Percentiles rank a stretch among this genome's conserved stretches.
Evolutionary conservation across 352 stramenopile genomes (phyloP).

Genomic region (Phytophthora rubi): DNA sequence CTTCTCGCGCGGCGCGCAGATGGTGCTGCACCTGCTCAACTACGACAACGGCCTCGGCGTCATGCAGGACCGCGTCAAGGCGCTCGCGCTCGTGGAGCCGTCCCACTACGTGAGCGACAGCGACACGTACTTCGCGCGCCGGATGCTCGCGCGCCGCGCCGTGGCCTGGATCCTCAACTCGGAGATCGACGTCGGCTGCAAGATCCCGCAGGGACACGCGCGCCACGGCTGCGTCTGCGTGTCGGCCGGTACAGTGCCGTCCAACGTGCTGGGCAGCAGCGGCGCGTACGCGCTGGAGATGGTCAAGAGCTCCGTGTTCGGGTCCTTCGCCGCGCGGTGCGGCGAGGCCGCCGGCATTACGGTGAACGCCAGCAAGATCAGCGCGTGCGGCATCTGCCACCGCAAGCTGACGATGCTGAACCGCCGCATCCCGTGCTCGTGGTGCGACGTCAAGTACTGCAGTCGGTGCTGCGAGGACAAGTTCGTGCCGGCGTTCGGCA

Average conservation of each 20-base stretch:
- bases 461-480: slow-evolving; percentile 88
- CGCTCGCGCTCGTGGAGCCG: slow-evolving; percentile 79
- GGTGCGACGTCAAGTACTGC: slow-evolving; percentile 90
- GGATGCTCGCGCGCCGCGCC: slow-evolving; percentile 70
- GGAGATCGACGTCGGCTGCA: slow-evolving; percentile 75
- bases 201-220: slow-evolving; percentile 73
- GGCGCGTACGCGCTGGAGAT: slow-evolving; percentile 83
- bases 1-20: slow-evolving; percentile 76
- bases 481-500: slow-evolving; percentile 77
- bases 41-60: slow-evolving; percentile 81
- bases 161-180: slow-evolving; percentile 79
- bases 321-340: slow-evolving; percentile 74
- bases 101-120: slow-evolving; percentile 80
- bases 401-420: slow-evolving; percentile 84
- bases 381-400: slow-evolving; percentile 79
- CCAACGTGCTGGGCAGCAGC: slow-evolving; percentile 71
- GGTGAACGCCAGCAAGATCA: slow-evolving; percentile 79
- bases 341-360: slow-evolving; percentile 75
- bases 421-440: slow-evolving; percentile 78
- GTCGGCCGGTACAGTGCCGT: slow-evolving; percentile 73
- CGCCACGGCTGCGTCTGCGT: slow-evolving; percentile 85
- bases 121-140: slow-evolving; percentile 80
- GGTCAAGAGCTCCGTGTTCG: slow-evolving; percentile 87
- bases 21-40: slow-evolving; percentile 83
- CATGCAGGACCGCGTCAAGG: slow-evolving; percentile 84